Base-by-base conservation (phyloP, 2,329 filamentous ascomycete genomes). In the Cryphonectria parasitica region DNA sequence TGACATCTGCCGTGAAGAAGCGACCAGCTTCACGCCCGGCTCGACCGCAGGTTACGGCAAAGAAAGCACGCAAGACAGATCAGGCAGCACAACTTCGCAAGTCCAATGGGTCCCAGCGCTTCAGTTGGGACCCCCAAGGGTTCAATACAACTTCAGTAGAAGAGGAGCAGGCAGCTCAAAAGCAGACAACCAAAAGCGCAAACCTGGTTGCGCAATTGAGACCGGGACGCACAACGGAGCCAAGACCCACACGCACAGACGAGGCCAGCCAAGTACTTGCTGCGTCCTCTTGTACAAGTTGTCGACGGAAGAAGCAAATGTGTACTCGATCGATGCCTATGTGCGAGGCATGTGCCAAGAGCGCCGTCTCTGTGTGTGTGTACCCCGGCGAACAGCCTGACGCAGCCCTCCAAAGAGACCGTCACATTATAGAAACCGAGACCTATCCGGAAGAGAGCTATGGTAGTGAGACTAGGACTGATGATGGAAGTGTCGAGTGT, bases 311-410 rank as follows among this genome's bases (percentile, higher is more conserved):
- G 41, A 66, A 64, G 5, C 28, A 52, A 4, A 56, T 17, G 22
- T 71, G 70, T 22, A 39, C 56, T 39, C 25, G 63, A 15, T 25
- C 34, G 13, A 71, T 31, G 39, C 70, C 70, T 17, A 62, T 34
- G n/a, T 71, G 70, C 36, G 58, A 52, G n/a, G 36, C 43, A 11
- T 71, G 70, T 45, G 28, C 25, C 5, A 28, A 56, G 6, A 61
- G 62, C 7, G 63, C 34, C 8, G 39, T 56, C 31, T 41, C 56
- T 5, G 41, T 6, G 19, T 71, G 70, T n/a, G 49, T 49, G 19
- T 69, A 66, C 10, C 28, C 54, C 11, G 25, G 49, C 13, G 43
- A 58, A 10, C 7, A 11, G 2, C 39, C 13, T 4, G 25, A 45
- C 6, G 17, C 17, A n/a, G 34, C 36, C 11, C 66, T 2, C 7